These are phyloP conservation scores for Kuraishia hungarica DNA, from an alignment of 805 yeast genomes.

Conservation along the genomic window DNA sequence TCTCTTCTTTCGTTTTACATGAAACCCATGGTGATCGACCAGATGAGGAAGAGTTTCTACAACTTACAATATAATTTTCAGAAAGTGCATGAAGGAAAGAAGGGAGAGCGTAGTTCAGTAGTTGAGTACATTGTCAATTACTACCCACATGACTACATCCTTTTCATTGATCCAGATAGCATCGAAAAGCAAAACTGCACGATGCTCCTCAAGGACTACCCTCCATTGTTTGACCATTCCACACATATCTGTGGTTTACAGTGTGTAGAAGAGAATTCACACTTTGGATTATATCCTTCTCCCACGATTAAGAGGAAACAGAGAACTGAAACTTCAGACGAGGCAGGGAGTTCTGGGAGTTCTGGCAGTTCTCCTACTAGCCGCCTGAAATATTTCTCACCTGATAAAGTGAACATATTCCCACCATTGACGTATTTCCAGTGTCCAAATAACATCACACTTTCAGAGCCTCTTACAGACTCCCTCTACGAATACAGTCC, in stretches of 20 bases:
- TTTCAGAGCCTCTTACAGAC: not conserved
- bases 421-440: conserved; percentile 3
- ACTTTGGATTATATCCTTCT: not conserved
- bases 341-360: not conserved
- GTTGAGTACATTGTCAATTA: not conserved
- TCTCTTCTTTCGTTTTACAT: not conserved
- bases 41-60: not conserved
- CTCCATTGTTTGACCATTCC: not conserved
- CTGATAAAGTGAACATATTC: not conserved
- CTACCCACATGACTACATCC: not conserved
- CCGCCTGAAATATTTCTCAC: not conserved
- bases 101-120: not conserved
- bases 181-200: not conserved
- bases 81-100: not conserved
- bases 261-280: not conserved
- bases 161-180: not conserved
- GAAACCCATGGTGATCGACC: not conserved
- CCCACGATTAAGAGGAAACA: not conserved
- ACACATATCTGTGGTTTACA: not conserved
- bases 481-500: not conserved
- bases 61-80: not conserved
- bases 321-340: not conserved
- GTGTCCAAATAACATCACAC: conserved; percentile 1
- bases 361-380: not conserved
- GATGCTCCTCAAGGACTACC: not conserved